Percentiles rank a stretch among this genome's conserved stretches.
These are phyloP conservation scores for Paecilomyces variotii DNA, from an alignment of 2,329 filamentous ascomycete genomes.

Conservation along the genomic window DNA sequence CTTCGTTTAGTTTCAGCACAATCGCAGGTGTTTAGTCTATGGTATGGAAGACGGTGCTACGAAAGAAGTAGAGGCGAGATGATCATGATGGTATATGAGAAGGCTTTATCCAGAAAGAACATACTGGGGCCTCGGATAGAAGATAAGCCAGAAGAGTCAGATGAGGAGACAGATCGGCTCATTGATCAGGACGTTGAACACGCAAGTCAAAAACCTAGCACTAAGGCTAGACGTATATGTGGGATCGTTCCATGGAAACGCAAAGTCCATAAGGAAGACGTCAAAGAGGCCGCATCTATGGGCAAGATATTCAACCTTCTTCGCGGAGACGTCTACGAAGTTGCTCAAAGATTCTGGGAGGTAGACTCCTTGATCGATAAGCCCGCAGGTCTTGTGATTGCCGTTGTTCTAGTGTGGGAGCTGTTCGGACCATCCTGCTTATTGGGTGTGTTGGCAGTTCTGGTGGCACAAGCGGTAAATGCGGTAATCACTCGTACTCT, in stretches of 20 bases:
- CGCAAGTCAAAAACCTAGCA: background rate
- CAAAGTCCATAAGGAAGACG: slow-evolving; percentile 18
- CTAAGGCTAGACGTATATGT: background rate
- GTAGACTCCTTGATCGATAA: slow-evolving; percentile 67
- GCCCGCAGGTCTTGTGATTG: slow-evolving; percentile 67
- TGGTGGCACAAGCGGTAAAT: slow-evolving; percentile 63
- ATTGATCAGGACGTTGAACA: slow-evolving; percentile 5
- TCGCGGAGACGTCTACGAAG: slow-evolving; percentile 45
- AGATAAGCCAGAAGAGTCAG: slow-evolving; percentile 16
- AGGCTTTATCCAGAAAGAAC: slow-evolving; percentile 61
- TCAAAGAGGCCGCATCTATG: slow-evolving; percentile 62
- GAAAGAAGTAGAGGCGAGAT: slow-evolving; percentile 78
- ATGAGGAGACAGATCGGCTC: slow-evolving; percentile 8
- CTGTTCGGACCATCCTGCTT: slow-evolving; percentile 75
- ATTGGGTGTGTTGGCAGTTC: slow-evolving; percentile 61
- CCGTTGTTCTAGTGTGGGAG: slow-evolving; percentile 64
- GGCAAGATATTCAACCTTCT: slow-evolving; percentile 88
- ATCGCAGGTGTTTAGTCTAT: slow-evolving; percentile 60
- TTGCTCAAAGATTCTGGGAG: slow-evolving; percentile 66
- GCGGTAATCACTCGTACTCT: slow-evolving; percentile 57
- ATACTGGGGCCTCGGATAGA: slow-evolving; percentile 29
- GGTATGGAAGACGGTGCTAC: slow-evolving; percentile 78
- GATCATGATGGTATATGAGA: slow-evolving; percentile 78
- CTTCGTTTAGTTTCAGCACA: slow-evolving; percentile 57
- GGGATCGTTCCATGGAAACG: slow-evolving; percentile 14